Percentiles rank a stretch among this genome's conserved stretches.
phyloP scores from a whole-genome alignment of 106 monocot species.

The Amphibolis antarctica region DNA sequence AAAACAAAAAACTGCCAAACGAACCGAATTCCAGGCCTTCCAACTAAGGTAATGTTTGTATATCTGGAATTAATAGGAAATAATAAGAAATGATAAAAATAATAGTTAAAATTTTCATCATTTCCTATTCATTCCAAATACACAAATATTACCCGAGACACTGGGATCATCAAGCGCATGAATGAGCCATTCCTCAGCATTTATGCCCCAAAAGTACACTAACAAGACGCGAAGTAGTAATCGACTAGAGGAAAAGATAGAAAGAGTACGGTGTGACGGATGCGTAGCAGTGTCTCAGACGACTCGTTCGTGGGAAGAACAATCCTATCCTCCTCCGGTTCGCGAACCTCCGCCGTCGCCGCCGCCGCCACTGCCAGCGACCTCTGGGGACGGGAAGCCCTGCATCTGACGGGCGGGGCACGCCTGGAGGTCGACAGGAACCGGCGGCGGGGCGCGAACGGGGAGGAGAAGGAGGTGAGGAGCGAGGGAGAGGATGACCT shows the following conservation, averaged over 20 bases:
- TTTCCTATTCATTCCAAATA: no score
- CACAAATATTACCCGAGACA: no score
- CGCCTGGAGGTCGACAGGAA: not conserved
- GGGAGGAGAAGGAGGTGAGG: not conserved
- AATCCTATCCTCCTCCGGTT: conserved; percentile 29
- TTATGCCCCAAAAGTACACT: not conserved
- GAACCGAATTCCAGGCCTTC: no score
- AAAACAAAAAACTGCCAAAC: no score
- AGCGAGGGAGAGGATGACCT: not conserved
- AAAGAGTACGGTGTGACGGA: conserved; percentile 66
- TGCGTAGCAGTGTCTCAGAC: conserved; percentile 65
- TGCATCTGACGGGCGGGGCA: not conserved
- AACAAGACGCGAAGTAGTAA: not conserved
- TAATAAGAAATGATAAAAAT: no score
- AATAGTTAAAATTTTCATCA: no score
- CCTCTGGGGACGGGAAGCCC: not conserved
- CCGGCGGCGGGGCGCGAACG: not conserved
- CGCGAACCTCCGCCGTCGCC: conserved; percentile 11
- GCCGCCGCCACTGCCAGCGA: conserved; percentile 12
- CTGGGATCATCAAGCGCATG: no score
- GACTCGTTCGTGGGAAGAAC: conserved; percentile 89
- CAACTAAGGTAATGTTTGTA: no score
- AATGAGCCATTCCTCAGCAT: not conserved
- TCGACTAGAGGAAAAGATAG: not conserved
- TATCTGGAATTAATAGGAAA: no score